Percentiles rank a stretch among this genome's conserved stretches.
Conservation (phyloP, 176 grass and related monocot species). For the Oryza longistaminata region DNA sequence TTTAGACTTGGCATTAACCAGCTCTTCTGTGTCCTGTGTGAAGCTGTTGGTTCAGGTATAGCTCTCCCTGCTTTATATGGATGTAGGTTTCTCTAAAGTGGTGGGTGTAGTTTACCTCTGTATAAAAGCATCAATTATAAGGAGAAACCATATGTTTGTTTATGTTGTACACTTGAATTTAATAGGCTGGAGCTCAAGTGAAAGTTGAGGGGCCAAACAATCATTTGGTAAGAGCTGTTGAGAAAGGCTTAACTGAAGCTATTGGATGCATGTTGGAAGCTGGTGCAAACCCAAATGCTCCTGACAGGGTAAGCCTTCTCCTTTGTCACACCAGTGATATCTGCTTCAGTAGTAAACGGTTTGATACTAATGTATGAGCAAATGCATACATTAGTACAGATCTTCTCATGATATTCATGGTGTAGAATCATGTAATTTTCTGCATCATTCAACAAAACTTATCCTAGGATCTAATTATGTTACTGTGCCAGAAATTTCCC, state of each 20-base stretch:
- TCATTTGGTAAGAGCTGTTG: conserved; percentile 25
- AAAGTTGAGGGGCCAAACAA: background rate
- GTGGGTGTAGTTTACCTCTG: background rate
- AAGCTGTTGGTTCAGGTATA: conserved; percentile 44
- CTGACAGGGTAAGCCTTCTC: conserved; percentile 15
- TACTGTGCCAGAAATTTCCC: too few species aligned
- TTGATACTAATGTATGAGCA: background rate
- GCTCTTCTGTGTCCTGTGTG: conserved; percentile 28
- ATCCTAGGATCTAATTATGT: too few species aligned
- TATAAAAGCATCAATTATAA: background rate
- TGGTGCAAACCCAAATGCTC: conserved; percentile 30
- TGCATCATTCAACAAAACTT: too few species aligned
- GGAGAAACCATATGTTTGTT: background rate
- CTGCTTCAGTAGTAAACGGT: background rate
- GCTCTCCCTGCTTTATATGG: background rate
- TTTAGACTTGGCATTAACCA: conserved; percentile 1
- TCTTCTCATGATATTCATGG: too few species aligned
- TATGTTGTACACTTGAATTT: conserved; percentile 15
- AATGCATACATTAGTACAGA: background rate
- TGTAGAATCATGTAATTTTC: too few species aligned
- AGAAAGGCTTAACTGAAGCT: conserved; percentile 39
- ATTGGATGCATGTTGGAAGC: conserved; percentile 39
- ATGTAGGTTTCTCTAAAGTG: background rate
- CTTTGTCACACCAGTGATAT: conserved; percentile 6
- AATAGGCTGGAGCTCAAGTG: conserved; percentile 36